Percentiles rank a stretch among this genome's conserved stretches.
Conservation (phyloP, 1,284 basidiomycete species). For the Rhizoctonia solani region DNA sequence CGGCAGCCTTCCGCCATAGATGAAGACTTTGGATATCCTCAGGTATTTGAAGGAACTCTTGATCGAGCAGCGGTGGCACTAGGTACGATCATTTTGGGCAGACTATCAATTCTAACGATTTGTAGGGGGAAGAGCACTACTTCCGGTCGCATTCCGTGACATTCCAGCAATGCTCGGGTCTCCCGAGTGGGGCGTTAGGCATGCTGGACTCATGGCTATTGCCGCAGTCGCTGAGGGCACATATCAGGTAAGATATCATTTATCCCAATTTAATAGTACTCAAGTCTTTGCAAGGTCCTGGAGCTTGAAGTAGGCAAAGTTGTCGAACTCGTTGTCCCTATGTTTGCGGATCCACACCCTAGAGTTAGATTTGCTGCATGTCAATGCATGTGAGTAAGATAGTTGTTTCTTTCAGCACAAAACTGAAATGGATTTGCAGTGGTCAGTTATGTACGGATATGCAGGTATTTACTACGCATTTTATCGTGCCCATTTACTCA, state of each 20-base stretch:
- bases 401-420: slow-evolving; percentile 17
- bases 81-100: slow-evolving; percentile 45
- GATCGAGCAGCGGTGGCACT: slow-evolving; percentile 76
- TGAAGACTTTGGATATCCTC: slow-evolving; percentile 73
- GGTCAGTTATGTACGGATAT: slow-evolving; percentile 84
- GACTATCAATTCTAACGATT: slow-evolving; percentile 16
- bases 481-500: not conserved
- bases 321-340: slow-evolving; percentile 75
- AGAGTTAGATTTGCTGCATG: slow-evolving; percentile 82
- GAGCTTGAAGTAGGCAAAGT: slow-evolving; percentile 75
- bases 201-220: slow-evolving; percentile 80
- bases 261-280: not conserved
- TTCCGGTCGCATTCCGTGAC: slow-evolving; percentile 75
- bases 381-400: slow-evolving; percentile 73
- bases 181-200: slow-evolving; percentile 79
- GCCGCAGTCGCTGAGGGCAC: slow-evolving; percentile 76
- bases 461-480: slow-evolving; percentile 53
- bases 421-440: slow-evolving; percentile 46
- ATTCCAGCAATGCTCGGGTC: slow-evolving; percentile 77
- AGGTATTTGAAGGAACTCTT: slow-evolving; percentile 75
- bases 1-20: slow-evolving; percentile 65
- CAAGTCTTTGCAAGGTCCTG: slow-evolving; percentile 58
- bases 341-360: slow-evolving; percentile 77
- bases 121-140: slow-evolving; percentile 59
- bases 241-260: slow-evolving; percentile 52